These are phyloP conservation scores for Falciphora oryzae DNA, from an alignment of 2,329 filamentous ascomycete genomes.

Conservation along the genomic window DNA sequence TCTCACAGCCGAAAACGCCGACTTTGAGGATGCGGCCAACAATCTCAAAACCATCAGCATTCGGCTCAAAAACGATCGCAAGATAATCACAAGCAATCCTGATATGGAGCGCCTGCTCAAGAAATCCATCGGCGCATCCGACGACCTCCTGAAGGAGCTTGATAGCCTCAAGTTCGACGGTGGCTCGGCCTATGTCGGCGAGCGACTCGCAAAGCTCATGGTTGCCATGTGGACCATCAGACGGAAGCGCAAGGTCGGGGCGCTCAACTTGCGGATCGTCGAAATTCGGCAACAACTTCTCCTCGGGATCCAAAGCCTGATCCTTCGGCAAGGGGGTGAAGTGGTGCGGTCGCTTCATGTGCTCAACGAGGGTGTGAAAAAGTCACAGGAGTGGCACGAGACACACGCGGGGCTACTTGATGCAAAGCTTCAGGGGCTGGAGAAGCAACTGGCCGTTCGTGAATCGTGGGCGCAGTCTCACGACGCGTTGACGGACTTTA, in stretches of 20 bases:
- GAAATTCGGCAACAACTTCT: background rate
- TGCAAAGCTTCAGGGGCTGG: background rate
- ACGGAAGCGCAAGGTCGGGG: conserved; percentile 2
- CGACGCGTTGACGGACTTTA: no score
- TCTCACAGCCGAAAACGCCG: background rate
- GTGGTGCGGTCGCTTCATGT: no score
- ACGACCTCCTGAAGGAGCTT: background rate
- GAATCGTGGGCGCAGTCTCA: no score
- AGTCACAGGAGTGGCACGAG: background rate
- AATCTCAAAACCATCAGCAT: background rate
- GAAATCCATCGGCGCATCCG: background rate
- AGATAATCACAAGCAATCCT: background rate
- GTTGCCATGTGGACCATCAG: background rate
- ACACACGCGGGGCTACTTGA: background rate
- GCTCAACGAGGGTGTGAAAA: background rate
- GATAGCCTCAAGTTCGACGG: background rate
- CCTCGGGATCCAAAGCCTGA: background rate
- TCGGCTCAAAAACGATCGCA: background rate
- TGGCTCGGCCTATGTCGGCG: background rate
- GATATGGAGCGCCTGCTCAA: background rate
- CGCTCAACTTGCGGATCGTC: background rate
- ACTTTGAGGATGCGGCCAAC: background rate
- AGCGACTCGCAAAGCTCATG: background rate
- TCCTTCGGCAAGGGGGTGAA: background rate
- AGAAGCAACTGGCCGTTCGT: background rate